Evolutionary conservation across 2,329 filamentous ascomycete species (phyloP), one percentile per base, ranked within the genome.

Genomic region (Aaosphaeria arxii): DNA sequence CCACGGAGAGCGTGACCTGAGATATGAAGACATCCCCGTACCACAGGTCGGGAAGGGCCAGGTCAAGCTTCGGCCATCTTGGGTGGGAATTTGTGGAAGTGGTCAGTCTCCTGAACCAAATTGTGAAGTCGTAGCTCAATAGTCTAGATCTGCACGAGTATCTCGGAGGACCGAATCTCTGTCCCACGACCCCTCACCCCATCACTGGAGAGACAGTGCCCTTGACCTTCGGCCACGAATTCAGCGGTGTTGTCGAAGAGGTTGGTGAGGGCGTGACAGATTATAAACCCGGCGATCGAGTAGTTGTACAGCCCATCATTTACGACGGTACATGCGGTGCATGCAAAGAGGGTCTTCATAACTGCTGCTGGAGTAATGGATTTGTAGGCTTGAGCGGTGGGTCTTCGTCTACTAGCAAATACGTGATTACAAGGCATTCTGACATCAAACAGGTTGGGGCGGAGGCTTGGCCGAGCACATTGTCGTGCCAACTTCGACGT

Each of bases 171-270:
- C 69, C 74, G n/a, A 75, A 70, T 46, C 62, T 77, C 28, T 78
- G 76, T 52, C 79, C 78, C 0, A 74, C 72, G 1, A 74, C 70
- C n/a, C 77, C 78, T 4, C 79, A 81, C 63, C 77, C 77, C 0
- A 77, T 81, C 50, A 82, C 78, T 4, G 71, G 72, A 42, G 79
- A 79, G 60, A 74, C 67, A 5, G 69, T 77, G 3, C 78, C 75
- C n/a, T 51, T 80, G 47, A 79, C 76, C 2, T 73, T 81, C 46
- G 78, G 78, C 11, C 77, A 81, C 55, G 78, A 80, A 52, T 80
- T 81, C 58, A 74, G 71, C 45, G 78, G 76, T 9, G 66, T 73
- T 1, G 69, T 81, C 32, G 77, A 79, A 58, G 77, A 79, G 56
- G 70, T 80, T 9, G 75, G 76, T 32, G 68, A 75, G n/a, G 76